Evolutionary conservation across 108 stramenopile genomes (phyloP), one percentile per base, ranked within the genome.

Genomic region (Mediolabrus comicus): DNA sequence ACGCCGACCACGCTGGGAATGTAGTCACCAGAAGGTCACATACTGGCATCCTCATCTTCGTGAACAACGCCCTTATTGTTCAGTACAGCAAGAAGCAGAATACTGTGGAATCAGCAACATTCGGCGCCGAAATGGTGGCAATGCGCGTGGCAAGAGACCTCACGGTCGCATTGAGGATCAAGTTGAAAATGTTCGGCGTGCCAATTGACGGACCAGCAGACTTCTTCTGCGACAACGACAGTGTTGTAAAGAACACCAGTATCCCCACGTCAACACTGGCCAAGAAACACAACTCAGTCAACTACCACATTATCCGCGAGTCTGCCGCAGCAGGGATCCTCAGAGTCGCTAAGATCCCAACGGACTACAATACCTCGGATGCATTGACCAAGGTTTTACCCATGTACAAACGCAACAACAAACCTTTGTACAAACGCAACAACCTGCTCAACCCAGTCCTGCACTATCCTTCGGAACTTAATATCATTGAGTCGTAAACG

Each of bases 111-210:
- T n/a, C n/a, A n/a, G n/a, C n/a, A n/a, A n/a, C n/a, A n/a, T n/a
- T n/a, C n/a, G n/a, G n/a, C n/a, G n/a, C n/a, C n/a, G n/a, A n/a
- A n/a, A n/a, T n/a, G n/a, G n/a, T 76, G 17, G 59, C 35, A 29
- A 69, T 67, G 58, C 26, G 73, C 13, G 43, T 67, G 6, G 53
- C 64, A 3, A 33, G 31, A 31, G 70, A 71, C 46, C 25, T 71
- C 3, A 53, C 62, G 3, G 34, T 53, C 3, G 64, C 58, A 11
- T 35, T 82, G 29, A 6, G 84, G 11, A 79, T 82, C 65, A 86
- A 86, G 46, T 54, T 86, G 26, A 68, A 79, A n/a, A 77, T 76
- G 81, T 78, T 86, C 55, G 84, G 84, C 16, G 69, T 82, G 4
- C 80, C 80, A 4, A 49, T 85, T 31, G 17, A 32, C 17, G 84